Base-by-base conservation (phyloP, 2,329 filamentous ascomycete species). In the Hypoxylon sp. region DNA sequence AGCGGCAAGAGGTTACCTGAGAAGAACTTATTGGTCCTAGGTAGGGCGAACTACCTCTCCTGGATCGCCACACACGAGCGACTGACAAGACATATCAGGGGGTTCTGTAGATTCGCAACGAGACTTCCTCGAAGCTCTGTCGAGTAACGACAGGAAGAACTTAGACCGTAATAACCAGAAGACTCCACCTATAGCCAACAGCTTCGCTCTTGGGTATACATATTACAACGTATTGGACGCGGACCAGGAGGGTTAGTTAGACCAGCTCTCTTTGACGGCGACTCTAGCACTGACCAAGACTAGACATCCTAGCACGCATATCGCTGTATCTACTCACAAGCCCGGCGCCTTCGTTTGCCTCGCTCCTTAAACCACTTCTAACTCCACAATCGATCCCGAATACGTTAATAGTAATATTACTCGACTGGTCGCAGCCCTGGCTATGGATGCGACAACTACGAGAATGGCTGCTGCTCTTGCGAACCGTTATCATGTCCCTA, bases 391-490 rank as follows among this genome's bases (percentile, higher is more conserved):
- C 93, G 6, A 92, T 97, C 77, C 91, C 93, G 31, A 92, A 97
- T 79, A 97, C 93, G 51, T 87, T 97, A 67, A 88, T 98, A 70
- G 92, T 97, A 69, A 90, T 99, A 75, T 84, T 99, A n/a, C 86
- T 99, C 47, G 94, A 98, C 82, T 99, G 96, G 96, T 91, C 92
- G 65, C 90, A 96, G 77, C 96, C 96, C 13, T 97, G 96, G 90
- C 85, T 90, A 69, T 99, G 97, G 93, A 87, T 98, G 77, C 89
- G 93, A 65, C 92, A 97, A 80, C 84, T 99, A 63, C 88, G 93
- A 76, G 92, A 92, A 77, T 99, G 96, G 96, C 90, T 98, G 68
- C 87, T 93, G 50, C 86, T 98, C 29, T 83, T 99, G 72, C 89
- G 92, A 65, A 91, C 89, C 15, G 91, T 97, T 11, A 88, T 95